Base-by-base conservation (phyloP, 257 asterid species). In the Solanum virginianum region DNA sequence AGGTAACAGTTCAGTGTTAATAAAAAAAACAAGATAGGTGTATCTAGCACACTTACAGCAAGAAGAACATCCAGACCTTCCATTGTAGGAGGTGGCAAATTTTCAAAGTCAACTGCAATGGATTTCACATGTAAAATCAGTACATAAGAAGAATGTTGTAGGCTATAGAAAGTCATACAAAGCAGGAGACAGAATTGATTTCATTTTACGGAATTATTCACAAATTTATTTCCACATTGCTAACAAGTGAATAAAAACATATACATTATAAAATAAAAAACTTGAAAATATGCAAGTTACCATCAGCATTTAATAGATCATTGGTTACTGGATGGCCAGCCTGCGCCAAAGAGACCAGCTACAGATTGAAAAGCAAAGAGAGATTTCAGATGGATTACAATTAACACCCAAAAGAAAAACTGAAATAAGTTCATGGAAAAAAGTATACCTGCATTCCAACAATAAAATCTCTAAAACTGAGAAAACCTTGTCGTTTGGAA, bases 401-500 rank as follows among this genome's bases (percentile, higher is more conserved):
- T 87, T 68, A 32, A 26, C 65, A 5, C 26, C 16, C 75, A 32
- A 69, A 18, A 69, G 20, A 26, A 16, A 29, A 16, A 22, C 24
- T 20, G 81, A 69, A 56, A 88, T 60, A 81, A 75, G 53, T 57
- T 75, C 55, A 47, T 32, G 77, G 41, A 63, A 69, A 83, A 49
- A 54, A 87, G 10, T 16, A 84, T 89, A 95, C 99, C 98, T 97
- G 98, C 97, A 94, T 92, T 68, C 98, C 95, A 32, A 93, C 88
- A 66, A 94, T 80, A 85, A 97, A 97, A 86, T 95, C 99, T 87
- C 88, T 97, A 81, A 97, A 88, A 87, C 98, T 98, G 80, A 96
- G 98, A 90, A 92, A 95, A 10, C 99, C 99, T 89, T 95, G 99
- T 85, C 98, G 88, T 86, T 90, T 97, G 24, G 97, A 90, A 93